A percentile compares a stretch with the other conserved stretches of the same genome.
phyloP scores from a whole-genome alignment of 2,329 filamentous ascomycete species.

The Chrysoporthe cubensis region DNA sequence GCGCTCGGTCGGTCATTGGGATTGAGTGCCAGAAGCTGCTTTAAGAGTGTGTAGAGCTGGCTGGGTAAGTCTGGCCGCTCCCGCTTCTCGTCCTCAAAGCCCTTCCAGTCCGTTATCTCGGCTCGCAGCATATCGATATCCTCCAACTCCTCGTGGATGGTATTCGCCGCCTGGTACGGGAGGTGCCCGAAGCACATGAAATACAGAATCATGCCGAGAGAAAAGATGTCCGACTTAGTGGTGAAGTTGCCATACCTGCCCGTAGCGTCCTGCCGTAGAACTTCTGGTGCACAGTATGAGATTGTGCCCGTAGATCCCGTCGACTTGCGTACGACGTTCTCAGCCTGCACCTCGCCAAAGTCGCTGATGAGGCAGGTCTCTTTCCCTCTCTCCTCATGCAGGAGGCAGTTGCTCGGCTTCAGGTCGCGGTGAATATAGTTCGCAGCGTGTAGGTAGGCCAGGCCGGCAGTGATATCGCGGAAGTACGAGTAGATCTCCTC shows the following conservation, averaged over 20 bases:
- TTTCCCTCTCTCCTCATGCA: constrained; percentile 71
- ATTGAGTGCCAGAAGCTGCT: constrained; percentile 76
- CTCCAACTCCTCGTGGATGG: constrained; percentile 87
- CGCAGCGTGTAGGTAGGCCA: constrained; percentile 86
- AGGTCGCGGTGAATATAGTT: constrained; percentile 96
- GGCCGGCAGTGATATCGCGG: constrained; percentile 88
- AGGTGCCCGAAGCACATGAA: constrained; percentile 95
- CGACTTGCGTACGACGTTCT: constrained; percentile 79
- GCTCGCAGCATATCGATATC: constrained; percentile 82
- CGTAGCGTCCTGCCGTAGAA: constrained; percentile 69
- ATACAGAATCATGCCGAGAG: constrained; percentile 95
- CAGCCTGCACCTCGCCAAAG: constrained; percentile 93
- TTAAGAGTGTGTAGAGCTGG: constrained; percentile 83
- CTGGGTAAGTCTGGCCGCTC: constrained; percentile 82
- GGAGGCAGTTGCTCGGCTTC: constrained; percentile 92
- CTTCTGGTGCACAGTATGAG: constrained; percentile 96
- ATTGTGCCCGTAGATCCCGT: constrained; percentile 95
- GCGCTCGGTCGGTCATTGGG: constrained; percentile 80
- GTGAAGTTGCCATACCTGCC: constrained; percentile 91
- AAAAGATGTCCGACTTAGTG: constrained; percentile 98
- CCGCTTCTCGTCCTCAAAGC: constrained; percentile 78
- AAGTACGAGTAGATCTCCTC: constrained; percentile 98
- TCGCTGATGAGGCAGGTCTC: constrained; percentile 90
- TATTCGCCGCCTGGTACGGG: constrained; percentile 83
- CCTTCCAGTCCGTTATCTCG: constrained; percentile 86